These are phyloP conservation scores for Colletotrichum gigasporum DNA, from an alignment of 2,329 filamentous ascomycete species.

Conservation along the genomic window DNA sequence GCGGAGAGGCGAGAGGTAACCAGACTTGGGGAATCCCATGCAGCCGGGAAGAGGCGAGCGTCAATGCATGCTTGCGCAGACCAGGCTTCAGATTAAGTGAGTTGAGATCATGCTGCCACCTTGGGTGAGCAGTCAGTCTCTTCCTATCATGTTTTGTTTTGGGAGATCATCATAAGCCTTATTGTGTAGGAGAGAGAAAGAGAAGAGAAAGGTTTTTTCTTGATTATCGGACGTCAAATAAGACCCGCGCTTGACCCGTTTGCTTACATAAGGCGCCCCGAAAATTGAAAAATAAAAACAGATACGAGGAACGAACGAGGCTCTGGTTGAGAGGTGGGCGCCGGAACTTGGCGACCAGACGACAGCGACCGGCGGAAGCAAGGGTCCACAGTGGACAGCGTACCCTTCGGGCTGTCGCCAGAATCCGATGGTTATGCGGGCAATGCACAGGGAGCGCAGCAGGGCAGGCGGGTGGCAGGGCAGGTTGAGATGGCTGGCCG, in stretches of 20 bases:
- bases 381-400: slow-evolving; percentile 1
- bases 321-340: slow-evolving; percentile 7
- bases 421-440: slow-evolving; percentile 22
- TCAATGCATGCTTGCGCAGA: slow-evolving; percentile 22
- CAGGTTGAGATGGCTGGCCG: slow-evolving; percentile 7
- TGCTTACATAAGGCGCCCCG: slow-evolving; percentile 21
- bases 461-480: neutral
- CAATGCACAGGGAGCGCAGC: neutral
- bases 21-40: slow-evolving; percentile 4
- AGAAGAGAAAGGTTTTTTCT: slow-evolving; percentile 33
- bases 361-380: neutral
- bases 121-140: slow-evolving; percentile 68
- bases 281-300: neutral
- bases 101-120: slow-evolving; percentile 68
- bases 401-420: slow-evolving; percentile 12
- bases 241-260: neutral
- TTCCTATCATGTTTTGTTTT: slow-evolving; percentile 73
- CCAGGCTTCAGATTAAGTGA: slow-evolving; percentile 67
- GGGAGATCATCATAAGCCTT: slow-evolving; percentile 70
- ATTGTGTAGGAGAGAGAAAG: slow-evolving; percentile 44
- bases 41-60: neutral
- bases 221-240: slow-evolving; percentile 30
- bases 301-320: too few species aligned
- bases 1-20: neutral
- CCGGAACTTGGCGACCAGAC: slow-evolving; percentile 8